phyloP scores from a whole-genome alignment of 2,329 filamentous ascomycete species.

The Fusarium proliferatum region DNA sequence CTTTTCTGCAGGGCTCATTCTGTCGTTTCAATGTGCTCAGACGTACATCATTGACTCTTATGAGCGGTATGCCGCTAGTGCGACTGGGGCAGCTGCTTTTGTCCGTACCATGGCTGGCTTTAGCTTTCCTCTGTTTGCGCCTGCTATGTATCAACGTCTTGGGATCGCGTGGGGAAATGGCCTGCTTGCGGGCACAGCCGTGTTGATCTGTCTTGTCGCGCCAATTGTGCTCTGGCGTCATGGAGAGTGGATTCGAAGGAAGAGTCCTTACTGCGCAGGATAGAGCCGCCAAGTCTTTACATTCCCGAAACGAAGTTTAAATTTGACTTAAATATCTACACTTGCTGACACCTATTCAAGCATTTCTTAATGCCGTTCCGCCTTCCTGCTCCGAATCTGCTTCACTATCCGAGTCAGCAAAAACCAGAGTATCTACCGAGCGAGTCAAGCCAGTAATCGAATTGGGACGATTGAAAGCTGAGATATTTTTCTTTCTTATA shows the following conservation, averaged over 20 bases:
- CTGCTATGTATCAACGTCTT: slow-evolving; percentile 52
- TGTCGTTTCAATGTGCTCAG: slow-evolving; percentile 67
- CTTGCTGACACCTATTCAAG: too few species aligned
- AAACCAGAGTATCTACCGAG: too few species aligned
- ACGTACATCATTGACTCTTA: slow-evolving; percentile 69
- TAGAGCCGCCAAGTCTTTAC: not conserved
- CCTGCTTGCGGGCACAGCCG: slow-evolving; percentile 47
- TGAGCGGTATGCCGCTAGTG: slow-evolving; percentile 51
- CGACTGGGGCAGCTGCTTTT: slow-evolving; percentile 65
- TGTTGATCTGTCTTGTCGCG: slow-evolving; percentile 33
- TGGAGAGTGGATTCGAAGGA: slow-evolving; percentile 36
- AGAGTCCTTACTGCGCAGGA: slow-evolving; percentile 35
- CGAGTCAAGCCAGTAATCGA: too few species aligned
- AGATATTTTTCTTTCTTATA: too few species aligned
- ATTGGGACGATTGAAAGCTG: too few species aligned
- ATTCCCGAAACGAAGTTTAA: too few species aligned
- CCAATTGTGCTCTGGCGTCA: slow-evolving; percentile 35
- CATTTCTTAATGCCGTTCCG: too few species aligned
- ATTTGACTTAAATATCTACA: too few species aligned
- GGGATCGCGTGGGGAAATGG: slow-evolving; percentile 60
- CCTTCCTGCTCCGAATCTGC: too few species aligned
- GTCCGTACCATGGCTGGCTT: slow-evolving; percentile 67
- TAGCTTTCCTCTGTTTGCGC: slow-evolving; percentile 68
- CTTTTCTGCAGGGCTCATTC: slow-evolving; percentile 62
- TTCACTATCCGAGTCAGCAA: too few species aligned